Evolutionary conservation across 2,329 filamentous ascomycete genomes (phyloP), one percentile per base, ranked within the genome.

Genomic region (Cryphonectria japonica): DNA sequence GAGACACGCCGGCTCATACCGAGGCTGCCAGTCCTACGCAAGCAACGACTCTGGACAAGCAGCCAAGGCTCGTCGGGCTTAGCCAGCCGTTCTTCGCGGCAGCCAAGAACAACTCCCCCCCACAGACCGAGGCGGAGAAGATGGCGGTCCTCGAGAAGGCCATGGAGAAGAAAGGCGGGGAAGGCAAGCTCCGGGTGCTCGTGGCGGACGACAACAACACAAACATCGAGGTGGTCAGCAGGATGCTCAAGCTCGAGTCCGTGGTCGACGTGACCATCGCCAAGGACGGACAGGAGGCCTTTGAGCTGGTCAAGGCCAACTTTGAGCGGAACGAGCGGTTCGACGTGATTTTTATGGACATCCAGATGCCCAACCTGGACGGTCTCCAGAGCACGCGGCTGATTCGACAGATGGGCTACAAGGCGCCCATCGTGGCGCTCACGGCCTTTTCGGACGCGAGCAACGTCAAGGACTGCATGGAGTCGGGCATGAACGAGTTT

Each of bases 281-380:
- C 67, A 93, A 93, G 78, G 92, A 94, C 76, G 92, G 92, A 0
- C 93, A 97, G 79, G 93, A 97, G 81, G 95, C 95, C 0, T 93
- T 94, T 71, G 94, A 97, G 73, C 85, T 92, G 39, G 94, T 97
- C 74, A 95, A 94, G 78, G 89, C 89, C 22, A 92, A 90, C 74
- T 96, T 97, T 92, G 89, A 91, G 66, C 87, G 87, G 39, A 87
- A 91, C 67, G 85, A 87, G 69, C 87, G 87, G 2, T 97, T 95
- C 78, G 93, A 97, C 75, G 85, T 98, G 37, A 95, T 98, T 73
- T 96, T 97, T 78, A 98, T 97, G 95, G 95, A 98, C 76, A 92
- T 97, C 9, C 93, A 93, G 81, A 98, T 98, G 95, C 95, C 95
- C 3, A 97, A 96, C 73, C 87, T 98, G 19, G 94, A 97, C 77